Evolutionary conservation across 108 stramenopile species (phyloP).

Genomic region (Cyclotella sp.): DNA sequence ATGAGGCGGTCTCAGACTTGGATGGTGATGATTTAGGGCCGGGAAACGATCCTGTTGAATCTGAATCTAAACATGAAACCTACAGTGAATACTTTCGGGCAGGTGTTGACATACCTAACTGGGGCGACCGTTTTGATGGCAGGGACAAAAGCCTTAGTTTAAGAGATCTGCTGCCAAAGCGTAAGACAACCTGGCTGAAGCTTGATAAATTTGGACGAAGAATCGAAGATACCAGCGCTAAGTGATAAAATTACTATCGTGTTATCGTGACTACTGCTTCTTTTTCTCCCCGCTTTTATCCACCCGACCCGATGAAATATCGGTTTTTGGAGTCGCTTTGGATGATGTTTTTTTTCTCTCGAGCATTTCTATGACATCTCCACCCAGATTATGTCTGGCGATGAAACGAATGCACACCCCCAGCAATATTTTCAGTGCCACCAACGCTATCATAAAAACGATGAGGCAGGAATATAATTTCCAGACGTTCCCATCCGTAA

Average conservation of each 20-base stretch:
- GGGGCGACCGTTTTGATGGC: neutral
- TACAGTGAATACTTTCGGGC: constrained; percentile 4
- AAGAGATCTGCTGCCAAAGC: constrained; percentile 1
- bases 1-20: neutral
- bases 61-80: constrained; percentile 3
- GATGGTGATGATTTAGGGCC: too few species aligned
- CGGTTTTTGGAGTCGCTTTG: neutral
- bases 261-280: constrained; percentile 5
- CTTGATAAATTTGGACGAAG: constrained; percentile 16
- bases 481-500: constrained; percentile 37
- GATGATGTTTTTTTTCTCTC: constrained; percentile 4
- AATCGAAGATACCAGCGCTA: constrained; percentile 17
- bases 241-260: neutral
- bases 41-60: neutral
- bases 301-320: neutral
- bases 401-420: constrained; percentile 35
- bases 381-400: constrained; percentile 37
- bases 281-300: constrained; percentile 3
- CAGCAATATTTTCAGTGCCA: constrained; percentile 35
- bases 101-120: constrained; percentile 4
- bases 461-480: constrained; percentile 33
- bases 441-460: constrained; percentile 27
- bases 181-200: constrained; percentile 11
- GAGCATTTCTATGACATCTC: constrained; percentile 18
- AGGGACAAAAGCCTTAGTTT: constrained; percentile 1